Base-by-base conservation (phyloP, 2,329 filamentous ascomycete species). In the Fusarium annulatum region DNA sequence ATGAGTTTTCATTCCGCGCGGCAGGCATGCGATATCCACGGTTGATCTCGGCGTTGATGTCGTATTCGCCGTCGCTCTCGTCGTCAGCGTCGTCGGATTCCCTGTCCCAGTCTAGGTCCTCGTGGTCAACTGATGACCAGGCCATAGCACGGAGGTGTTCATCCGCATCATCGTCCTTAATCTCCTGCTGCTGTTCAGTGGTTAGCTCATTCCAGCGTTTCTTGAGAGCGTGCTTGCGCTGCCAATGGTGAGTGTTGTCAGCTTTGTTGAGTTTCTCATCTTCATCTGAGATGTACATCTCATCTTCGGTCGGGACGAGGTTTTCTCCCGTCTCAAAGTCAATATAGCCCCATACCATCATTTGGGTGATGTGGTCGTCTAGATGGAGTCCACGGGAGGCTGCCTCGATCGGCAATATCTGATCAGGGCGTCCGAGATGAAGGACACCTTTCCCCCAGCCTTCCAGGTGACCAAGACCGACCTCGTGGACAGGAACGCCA, bases 321-420 rank as follows among this genome's bases (percentile, higher is more conserved):
- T 90, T 87, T 70, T 83, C 79, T 55, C 88, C 85, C 3, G 85
- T 88, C 9, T 78, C 55, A 58, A 84, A 85, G 79, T 92, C 85
- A 34, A 91, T 82, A 77, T 88, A 88, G 2, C 93, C 92, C 85
- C 88, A 93, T 21, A 88, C 69, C 73, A 91, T 84, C 86, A 93
- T 91, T 64, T 86, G 83, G 19, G 86, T 75, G 52, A 91, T 83
- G 74, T 88, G 85, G 18, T 83, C 69, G 61, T 90, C 84, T n/a
- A 93, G 79, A 28, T 85, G 71, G 39, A 93, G 78, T 1, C 84
- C 79, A 21, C 92, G 82, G 21, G 85, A 81, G 1, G 87, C 79
- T 0, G 86, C 82, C 77, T 94, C 92, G 18, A 84, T 77, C 46
- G 89, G 81, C 28, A 94, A 80, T 38, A 91, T 81, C 80, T 90